phyloP scores from a whole-genome alignment of 2,329 filamentous ascomycete species.

The Fusarium sambucinum region DNA sequence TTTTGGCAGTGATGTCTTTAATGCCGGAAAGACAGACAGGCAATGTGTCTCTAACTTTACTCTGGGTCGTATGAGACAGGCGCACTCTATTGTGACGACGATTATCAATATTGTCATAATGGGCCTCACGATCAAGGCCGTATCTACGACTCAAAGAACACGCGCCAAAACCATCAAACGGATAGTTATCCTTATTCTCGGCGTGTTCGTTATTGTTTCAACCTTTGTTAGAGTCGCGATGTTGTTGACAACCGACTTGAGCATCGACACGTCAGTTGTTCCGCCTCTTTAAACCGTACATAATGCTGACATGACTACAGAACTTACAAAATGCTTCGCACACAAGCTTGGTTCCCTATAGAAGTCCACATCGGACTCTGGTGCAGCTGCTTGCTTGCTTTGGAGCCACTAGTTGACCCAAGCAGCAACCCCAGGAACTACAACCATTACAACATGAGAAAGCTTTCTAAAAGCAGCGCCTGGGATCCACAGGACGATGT shows the following conservation, averaged over 20 bases:
- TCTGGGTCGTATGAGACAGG: conserved; percentile 50
- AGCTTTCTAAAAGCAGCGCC: conserved; percentile 35
- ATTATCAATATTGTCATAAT: conserved; percentile 53
- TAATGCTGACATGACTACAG: conserved; percentile 38
- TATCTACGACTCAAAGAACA: conserved; percentile 53
- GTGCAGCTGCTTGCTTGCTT: conserved; percentile 56
- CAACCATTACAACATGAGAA: conserved; percentile 35
- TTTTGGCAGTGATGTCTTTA: conserved; percentile 36
- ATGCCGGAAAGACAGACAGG: conserved; percentile 23
- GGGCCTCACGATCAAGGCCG: conserved; percentile 54
- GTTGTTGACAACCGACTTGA: conserved; percentile 50
- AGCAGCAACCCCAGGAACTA: conserved; percentile 20
- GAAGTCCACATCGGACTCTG: conserved; percentile 59
- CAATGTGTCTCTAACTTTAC: conserved; percentile 35
- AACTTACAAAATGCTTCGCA: conserved; percentile 54
- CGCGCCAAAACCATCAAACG: conserved; percentile 52
- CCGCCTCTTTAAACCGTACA: too few relatives aligned
- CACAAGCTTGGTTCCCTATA: conserved; percentile 56
- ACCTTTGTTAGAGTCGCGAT: conserved; percentile 56
- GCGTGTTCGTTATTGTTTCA: conserved; percentile 53
- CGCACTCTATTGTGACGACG: conserved; percentile 50
- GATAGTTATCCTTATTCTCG: conserved; percentile 54
- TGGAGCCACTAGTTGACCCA: conserved; percentile 54
- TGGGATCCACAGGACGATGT: conserved; percentile 20
- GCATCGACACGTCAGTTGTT: conserved; percentile 50